Evolutionary conservation across 208 protist species (phyloP).

Genomic region (Acanthamoeba sp.): DNA sequence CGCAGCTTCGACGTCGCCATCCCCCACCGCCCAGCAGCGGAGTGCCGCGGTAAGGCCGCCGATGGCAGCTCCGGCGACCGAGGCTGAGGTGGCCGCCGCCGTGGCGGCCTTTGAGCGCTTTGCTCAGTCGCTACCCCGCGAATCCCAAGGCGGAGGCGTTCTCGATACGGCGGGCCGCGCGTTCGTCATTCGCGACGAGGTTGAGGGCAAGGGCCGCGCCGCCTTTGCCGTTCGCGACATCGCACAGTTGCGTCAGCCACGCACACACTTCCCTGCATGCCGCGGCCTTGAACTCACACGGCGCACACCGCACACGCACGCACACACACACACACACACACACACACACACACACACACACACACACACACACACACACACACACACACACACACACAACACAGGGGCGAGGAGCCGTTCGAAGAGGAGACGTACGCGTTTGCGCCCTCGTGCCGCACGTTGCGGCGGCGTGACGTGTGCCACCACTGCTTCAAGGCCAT

Average conservation of each 20-base stretch:
- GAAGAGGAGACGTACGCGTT: slow-evolving; percentile 57
- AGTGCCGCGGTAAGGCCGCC: not conserved
- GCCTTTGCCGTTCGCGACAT: slow-evolving; percentile 30
- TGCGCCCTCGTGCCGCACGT: slow-evolving; percentile 32
- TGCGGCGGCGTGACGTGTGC: slow-evolving; percentile 35
- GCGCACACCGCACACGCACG: not conserved
- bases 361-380: too few species aligned
- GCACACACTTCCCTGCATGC: not conserved
- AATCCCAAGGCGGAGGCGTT: not conserved
- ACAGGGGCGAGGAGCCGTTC: slow-evolving; percentile 36
- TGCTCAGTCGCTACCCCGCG: not conserved
- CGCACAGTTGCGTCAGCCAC: not conserved
- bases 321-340: too few species aligned
- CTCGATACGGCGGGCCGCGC: not conserved
- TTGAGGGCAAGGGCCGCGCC: slow-evolving; percentile 41
- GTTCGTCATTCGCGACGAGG: slow-evolving; percentile 18
- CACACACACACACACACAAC: too few species aligned
- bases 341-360: too few species aligned
- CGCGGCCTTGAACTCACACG: not conserved
- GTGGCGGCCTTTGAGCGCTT: not conserved
- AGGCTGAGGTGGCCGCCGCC: not conserved
- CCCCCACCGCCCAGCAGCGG: not conserved
- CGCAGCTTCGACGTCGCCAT: not conserved
- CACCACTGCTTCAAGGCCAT: slow-evolving; percentile 27
- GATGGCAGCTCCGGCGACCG: not conserved